Conservation (phyloP, 1,139 yeast genomes). For the Yamadazyma buinensis region DNA sequence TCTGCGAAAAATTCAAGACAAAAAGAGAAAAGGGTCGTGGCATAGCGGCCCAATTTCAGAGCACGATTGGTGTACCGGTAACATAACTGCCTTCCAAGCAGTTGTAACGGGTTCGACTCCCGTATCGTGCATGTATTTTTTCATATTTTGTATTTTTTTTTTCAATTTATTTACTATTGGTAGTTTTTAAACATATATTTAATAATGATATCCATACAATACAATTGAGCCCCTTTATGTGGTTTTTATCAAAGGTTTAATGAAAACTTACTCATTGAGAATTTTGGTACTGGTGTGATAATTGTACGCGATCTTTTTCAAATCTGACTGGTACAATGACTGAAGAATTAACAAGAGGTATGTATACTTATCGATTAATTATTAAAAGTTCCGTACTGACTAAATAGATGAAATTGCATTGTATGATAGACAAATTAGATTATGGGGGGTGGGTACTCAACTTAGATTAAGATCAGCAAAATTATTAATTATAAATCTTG, state of each 20-base stretch:
- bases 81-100: slow-evolving; percentile 73
- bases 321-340: no score
- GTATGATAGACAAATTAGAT: slow-evolving; percentile 90
- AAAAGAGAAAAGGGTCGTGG: no score
- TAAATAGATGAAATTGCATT: slow-evolving; percentile 75
- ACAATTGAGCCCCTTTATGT: no score
- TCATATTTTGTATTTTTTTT: not conserved
- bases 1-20: no score
- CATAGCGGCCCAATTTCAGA: no score
- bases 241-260: no score
- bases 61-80: slow-evolving; percentile 47
- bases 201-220: no score
- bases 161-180: no score
- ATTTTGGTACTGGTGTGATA: not conserved
- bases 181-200: no score
- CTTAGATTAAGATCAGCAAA: slow-evolving; percentile 70
- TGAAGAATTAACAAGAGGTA: slow-evolving; percentile 15
- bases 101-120: slow-evolving; percentile 81
- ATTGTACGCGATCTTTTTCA: not conserved
- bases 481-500: slow-evolving; percentile 62
- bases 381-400: slow-evolving; percentile 6
- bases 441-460: slow-evolving; percentile 97
- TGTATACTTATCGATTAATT: slow-evolving; percentile 2
- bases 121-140: slow-evolving; percentile 55
- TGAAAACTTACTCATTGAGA: not conserved